Base-by-base conservation (phyloP, 2,329 filamentous ascomycete species). In the Calonectria pteridis region DNA sequence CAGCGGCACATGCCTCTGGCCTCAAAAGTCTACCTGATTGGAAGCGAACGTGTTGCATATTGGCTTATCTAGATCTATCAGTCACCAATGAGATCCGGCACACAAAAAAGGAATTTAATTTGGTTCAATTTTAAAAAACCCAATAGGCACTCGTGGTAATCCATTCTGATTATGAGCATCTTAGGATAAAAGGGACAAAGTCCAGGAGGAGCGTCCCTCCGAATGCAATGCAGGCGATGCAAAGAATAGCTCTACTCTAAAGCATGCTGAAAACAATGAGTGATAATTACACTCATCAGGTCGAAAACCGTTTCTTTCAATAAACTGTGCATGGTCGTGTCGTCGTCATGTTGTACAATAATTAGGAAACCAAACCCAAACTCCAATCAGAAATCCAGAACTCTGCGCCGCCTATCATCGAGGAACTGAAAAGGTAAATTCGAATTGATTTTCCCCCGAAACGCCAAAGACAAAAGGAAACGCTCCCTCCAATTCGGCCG, bases 381-480 rank as follows among this genome's bases (percentile, higher is more conserved):
- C 71, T 67, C 70, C 67, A 35, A 35, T 49, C 28, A 29, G 46
- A 67, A 62, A 69, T 63, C 71, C 62, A 71, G 62, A 66, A 73
- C 43, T 43, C 33, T 31, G 11, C 28, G 49, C 50, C 29, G 31
- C 46, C 49, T 65, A 59, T 74, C 20, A 63, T 63, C 69, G 53
- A 49, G 76, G 50, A 40, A 79, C 53, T 10, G 72, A 67, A 77
- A 82, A 81, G 10, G 78, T 80, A 72, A 82, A 82, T 9, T 79
- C 77, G 51, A 77, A 80, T 1, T 40, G 68, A 33, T 81, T 80
- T 18, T 65, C 51, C 9, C 69, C 75, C 1, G 58, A 26, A 14
- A 71, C 78, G 13, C 77, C 76, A 59, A 82, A 82, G 16, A 81
- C 71, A 63, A 81, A 81, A 3, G 79, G 70, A 62, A 77, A 75